Conservation (phyloP, 176 grass and related monocot species). For the Miscanthus lutarioriparius region DNA sequence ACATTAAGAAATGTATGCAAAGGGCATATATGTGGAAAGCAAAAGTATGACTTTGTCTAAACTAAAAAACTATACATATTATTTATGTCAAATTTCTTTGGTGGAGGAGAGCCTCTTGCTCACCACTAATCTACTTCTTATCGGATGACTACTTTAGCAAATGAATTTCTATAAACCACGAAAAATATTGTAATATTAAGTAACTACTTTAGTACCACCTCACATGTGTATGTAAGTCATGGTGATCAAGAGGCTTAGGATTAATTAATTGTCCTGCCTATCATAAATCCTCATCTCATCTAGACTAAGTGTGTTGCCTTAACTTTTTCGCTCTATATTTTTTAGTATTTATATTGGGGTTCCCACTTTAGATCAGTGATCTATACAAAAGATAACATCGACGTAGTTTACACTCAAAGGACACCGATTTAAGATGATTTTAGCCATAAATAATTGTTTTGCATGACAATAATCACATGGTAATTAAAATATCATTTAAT, state of each 20-base stretch:
- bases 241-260: neutral
- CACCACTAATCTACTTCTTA: constrained; percentile 52
- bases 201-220: neutral
- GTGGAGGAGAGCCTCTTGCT: constrained; percentile 52
- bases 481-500: neutral
- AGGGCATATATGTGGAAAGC: constrained; percentile 52
- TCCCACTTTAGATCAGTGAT: neutral
- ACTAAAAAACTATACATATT: constrained; percentile 14
- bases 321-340: neutral
- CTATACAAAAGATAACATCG: neutral
- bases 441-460: neutral
- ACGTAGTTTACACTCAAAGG: neutral
- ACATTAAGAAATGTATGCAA: constrained; percentile 46
- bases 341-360: neutral
- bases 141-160: constrained; percentile 12
- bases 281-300: neutral
- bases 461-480: neutral
- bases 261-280: neutral
- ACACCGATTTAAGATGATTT: neutral
- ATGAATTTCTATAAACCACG: neutral
- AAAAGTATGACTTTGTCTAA: constrained; percentile 57
- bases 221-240: neutral
- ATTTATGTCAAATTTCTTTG: constrained; percentile 26
- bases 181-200: neutral
- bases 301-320: neutral